Evolutionary conservation across 2,329 filamentous ascomycete species (phyloP).

Genomic region (Colletotrichum sp.): DNA sequence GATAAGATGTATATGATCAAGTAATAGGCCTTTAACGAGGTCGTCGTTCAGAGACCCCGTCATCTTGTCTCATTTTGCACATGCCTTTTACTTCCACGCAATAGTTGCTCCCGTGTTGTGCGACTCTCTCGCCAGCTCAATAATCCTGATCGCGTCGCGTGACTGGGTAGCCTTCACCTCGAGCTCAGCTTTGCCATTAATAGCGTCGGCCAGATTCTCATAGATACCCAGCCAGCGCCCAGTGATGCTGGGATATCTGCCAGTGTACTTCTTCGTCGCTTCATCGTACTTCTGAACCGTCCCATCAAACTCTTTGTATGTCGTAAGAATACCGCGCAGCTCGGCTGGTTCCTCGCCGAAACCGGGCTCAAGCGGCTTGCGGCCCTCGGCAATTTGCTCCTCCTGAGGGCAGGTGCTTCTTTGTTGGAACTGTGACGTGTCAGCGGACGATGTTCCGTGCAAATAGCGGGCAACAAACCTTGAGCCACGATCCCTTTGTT

Average conservation of each 20-base stretch:
- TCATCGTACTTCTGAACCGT: conserved; percentile 33
- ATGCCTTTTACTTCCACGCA: conserved; percentile 23
- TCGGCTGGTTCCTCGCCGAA: conserved; percentile 40
- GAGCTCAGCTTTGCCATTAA: conserved; percentile 41
- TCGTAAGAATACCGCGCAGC: conserved; percentile 35
- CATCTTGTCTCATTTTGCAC: background rate
- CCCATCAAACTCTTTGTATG: conserved; percentile 38
- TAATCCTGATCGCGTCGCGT: conserved; percentile 42
- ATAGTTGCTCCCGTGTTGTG: conserved; percentile 35
- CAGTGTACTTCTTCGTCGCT: conserved; percentile 36
- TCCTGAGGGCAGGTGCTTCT: conserved; percentile 40
- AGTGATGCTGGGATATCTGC: conserved; percentile 40
- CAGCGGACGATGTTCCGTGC: background rate
- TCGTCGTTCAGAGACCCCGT: accelerated
- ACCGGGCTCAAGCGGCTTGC: conserved; percentile 28
- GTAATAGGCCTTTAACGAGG: background rate
- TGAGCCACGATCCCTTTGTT: conserved; percentile 56
- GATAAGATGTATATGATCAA: no score
- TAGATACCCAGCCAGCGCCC: conserved; percentile 46
- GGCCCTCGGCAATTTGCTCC: conserved; percentile 31
- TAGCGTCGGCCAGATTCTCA: conserved; percentile 42
- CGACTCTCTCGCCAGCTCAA: conserved; percentile 47
- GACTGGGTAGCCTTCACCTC: conserved; percentile 42
- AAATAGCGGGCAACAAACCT: conserved; percentile 27
- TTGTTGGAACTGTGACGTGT: conserved; percentile 15